Conservation (phyloP, 768 basidiomycete genomes). For the Hericium rajendrae region DNA sequence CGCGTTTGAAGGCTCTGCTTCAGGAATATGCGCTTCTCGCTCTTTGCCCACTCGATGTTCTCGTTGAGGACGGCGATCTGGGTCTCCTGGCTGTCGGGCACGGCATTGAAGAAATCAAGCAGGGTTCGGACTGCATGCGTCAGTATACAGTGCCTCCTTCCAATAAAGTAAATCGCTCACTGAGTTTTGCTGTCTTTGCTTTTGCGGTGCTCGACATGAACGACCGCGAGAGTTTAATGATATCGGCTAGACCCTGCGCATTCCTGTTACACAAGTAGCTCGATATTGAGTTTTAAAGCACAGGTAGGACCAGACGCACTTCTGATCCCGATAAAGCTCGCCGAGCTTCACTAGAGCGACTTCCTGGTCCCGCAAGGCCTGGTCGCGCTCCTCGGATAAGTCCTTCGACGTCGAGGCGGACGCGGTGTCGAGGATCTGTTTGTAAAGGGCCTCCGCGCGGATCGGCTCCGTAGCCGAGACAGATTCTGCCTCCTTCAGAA, state of each 20-base stretch:
- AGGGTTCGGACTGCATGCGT: conserved; percentile 70
- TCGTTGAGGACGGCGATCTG: conserved; percentile 85
- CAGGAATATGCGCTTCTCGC: conserved; percentile 90
- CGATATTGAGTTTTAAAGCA: not conserved
- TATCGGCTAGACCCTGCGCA: conserved; percentile 73
- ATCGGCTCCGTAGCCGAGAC: conserved; percentile 37
- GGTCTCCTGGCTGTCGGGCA: conserved; percentile 61
- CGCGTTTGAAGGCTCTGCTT: conserved; percentile 91
- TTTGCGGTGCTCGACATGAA: conserved; percentile 95
- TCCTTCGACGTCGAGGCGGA: conserved; percentile 29
- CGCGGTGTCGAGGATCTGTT: conserved; percentile 48
- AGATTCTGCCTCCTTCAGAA: conserved; percentile 50
- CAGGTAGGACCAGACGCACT: conserved; percentile 38
- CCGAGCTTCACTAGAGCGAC: conserved; percentile 77
- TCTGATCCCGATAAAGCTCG: conserved; percentile 77
- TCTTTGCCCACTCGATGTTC: conserved; percentile 87
- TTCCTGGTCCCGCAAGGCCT: conserved; percentile 65
- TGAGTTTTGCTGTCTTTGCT: conserved; percentile 94
- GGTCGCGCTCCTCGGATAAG: conserved; percentile 36
- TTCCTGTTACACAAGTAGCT: conserved; percentile 41
- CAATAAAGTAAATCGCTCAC: conserved; percentile 32
- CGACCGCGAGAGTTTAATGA: conserved; percentile 68
- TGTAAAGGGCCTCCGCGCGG: conserved; percentile 68
- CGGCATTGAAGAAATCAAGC: conserved; percentile 77
- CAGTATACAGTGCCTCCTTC: not conserved